These are phyloP conservation scores for Ustilago bromivora DNA, from an alignment of 1,284 basidiomycete species.

Conservation along the genomic window DNA sequence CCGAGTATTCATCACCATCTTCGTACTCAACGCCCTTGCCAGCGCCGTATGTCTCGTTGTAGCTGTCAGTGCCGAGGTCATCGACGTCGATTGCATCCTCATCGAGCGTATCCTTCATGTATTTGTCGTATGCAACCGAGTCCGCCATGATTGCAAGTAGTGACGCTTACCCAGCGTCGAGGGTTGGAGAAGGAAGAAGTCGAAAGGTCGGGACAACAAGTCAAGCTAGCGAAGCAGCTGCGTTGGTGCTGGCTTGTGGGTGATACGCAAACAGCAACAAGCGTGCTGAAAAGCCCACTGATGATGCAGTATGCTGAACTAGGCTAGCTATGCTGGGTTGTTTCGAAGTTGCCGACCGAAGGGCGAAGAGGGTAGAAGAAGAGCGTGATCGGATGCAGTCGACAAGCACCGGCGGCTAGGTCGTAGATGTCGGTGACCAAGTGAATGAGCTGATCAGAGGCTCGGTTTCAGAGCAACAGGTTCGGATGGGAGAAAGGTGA, in stretches of 20 bases:
- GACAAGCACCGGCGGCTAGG: constrained; percentile 19
- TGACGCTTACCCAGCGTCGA: constrained; percentile 28
- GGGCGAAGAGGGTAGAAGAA: constrained; percentile 6
- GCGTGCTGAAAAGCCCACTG: not conserved
- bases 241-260: not conserved
- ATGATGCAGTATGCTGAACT: constrained; percentile 4
- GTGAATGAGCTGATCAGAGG: constrained; percentile 36
- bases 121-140: constrained; percentile 56
- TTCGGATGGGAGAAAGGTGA: constrained; percentile 7
- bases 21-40: constrained; percentile 43
- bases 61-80: constrained; percentile 33
- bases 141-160: constrained; percentile 42
- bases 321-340: constrained; percentile 15
- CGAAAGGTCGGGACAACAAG: not conserved
- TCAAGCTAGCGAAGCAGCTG: constrained; percentile 3
- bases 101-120: constrained; percentile 56
- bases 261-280: constrained; percentile 1
- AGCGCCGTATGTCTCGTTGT: constrained; percentile 32
- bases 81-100: constrained; percentile 49
- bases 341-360: constrained; percentile 12
- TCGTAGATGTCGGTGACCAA: constrained; percentile 3
- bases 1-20: constrained; percentile 55
- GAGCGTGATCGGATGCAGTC: constrained; percentile 49
- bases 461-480: constrained; percentile 37
- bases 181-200: constrained; percentile 16